Percentiles rank a stretch among this genome's conserved stretches.
Conservation (phyloP, 768 basidiomycete species). For the Sarcomyxa edulis region DNA sequence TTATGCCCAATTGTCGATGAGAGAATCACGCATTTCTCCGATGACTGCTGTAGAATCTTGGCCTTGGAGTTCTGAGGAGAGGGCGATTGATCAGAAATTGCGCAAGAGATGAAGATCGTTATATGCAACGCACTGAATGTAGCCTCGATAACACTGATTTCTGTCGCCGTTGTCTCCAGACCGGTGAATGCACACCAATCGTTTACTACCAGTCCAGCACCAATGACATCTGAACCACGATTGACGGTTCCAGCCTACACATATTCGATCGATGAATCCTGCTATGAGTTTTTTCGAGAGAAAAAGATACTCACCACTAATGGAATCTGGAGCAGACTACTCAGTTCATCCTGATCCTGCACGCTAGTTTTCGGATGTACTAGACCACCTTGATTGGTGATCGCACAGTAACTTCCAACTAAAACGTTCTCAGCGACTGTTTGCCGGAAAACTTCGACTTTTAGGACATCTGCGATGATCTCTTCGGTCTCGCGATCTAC, state of each 20-base stretch:
- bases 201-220: constrained; percentile 96
- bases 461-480: constrained; percentile 98
- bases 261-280: constrained; percentile 2
- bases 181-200: constrained; percentile 99
- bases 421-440: constrained; percentile 96
- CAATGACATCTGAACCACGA: constrained; percentile 96
- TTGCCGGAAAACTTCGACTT: constrained; percentile 98
- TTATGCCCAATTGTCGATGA: constrained; percentile 92
- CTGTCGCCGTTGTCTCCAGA: constrained; percentile 98
- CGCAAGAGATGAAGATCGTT: constrained; percentile 1
- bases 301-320: constrained; percentile 68
- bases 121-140: constrained; percentile 75
- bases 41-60: constrained; percentile 79
- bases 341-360: constrained; percentile 96
- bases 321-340: constrained; percentile 89
- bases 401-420: constrained; percentile 92
- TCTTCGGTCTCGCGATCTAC: constrained; percentile 98
- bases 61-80: constrained; percentile 69
- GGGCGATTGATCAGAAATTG: constrained; percentile 2
- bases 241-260: constrained; percentile 93
- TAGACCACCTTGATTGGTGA: constrained; percentile 95
- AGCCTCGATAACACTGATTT: constrained; percentile 97
- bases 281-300: constrained; percentile 2
- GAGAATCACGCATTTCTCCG: constrained; percentile 85
- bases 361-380: constrained; percentile 97